Evolutionary conservation across 805 yeast genomes (phyloP).

Genomic region (Torulaspora maleeae): DNA sequence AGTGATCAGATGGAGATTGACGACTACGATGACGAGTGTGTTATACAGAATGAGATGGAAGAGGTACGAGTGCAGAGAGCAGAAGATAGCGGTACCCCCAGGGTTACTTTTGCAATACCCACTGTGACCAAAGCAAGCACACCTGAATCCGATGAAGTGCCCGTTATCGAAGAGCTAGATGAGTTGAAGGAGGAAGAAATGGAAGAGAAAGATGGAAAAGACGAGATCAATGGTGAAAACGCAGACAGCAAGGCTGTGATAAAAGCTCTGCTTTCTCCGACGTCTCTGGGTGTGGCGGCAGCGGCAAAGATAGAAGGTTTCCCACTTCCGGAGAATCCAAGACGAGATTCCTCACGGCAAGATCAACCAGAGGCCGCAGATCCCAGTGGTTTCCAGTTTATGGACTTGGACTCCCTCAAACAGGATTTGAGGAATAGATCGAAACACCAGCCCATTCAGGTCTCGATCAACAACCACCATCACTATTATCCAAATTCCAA

Average conservation of each 20-base stretch:
- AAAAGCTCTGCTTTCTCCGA: conserved; percentile 28
- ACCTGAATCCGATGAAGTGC: background rate
- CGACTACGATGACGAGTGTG: conserved; percentile 12
- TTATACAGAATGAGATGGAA: background rate
- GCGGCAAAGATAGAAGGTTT: conserved; percentile 24
- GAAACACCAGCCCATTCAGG: conserved; percentile 21
- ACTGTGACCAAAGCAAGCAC: background rate
- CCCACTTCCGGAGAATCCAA: conserved; percentile 2
- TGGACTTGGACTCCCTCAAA: conserved; percentile 9
- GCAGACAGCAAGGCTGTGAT: conserved; percentile 18
- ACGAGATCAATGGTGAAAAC: background rate
- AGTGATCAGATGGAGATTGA: conserved; percentile 25
- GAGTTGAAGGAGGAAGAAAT: conserved; percentile 2
- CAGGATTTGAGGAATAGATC: conserved; percentile 18
- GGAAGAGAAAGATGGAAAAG: conserved; percentile 1
- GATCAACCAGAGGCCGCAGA: conserved; percentile 1
- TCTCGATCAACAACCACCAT: conserved; percentile 30
- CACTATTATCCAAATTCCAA: conserved; percentile 16
- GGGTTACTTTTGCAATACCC: conserved; percentile 6
- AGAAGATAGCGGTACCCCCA: background rate
- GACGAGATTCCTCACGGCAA: background rate
- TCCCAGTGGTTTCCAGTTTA: background rate
- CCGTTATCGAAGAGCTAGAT: background rate
- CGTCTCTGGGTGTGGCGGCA: conserved; percentile 30
- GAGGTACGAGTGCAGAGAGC: background rate